Base-by-base conservation (phyloP, 2,329 filamentous ascomycete genomes). In the Neodidymelliopsis sp. region DNA sequence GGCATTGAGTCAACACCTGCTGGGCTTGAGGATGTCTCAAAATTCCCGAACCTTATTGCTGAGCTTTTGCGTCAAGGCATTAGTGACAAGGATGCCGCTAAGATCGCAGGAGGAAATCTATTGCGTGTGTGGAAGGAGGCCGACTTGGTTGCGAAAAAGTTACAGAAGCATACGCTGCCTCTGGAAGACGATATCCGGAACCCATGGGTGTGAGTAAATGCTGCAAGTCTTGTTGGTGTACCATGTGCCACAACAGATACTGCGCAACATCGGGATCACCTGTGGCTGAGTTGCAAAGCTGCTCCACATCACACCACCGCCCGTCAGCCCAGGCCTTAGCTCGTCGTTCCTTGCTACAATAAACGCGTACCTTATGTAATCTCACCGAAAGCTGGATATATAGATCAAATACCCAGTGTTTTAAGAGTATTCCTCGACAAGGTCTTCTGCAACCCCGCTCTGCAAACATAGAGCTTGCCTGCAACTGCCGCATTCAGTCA, bases 1-100 rank as follows among this genome's bases (percentile, higher is more conserved):
- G 93, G 85, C 7, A 92, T 92, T 47, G 66, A 70, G 1, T 70
- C 62, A 1, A 85, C 85, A 4, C 91, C 92, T 0, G 69, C 77
- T 43, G 93, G 92, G 0, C 73, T 97, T 36, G 90, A 94, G 27
- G 91, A 96, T 70, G 91, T 96, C 6, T 85, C 86, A 37, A 90
- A 90, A 67, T 96, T 88, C 63, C 92, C 91, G 0, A 83, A 87
- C 47, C 74, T 97, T 33, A 82, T 97, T 7, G 85, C 84, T 3
- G 89, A 91, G 72, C 73, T 97, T 49, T 75, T 96, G 57, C 79
- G 78, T 37, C 81, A 86, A 29, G 91, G 90, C 0, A 81, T 96
- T 4, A 88, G 84, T 29, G 89, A 94, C 53, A 73, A 79, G 22
- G 86, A 97, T 70, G 88, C 83, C 1, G 82, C 77, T 13, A 91